Base-by-base conservation (phyloP, 2,329 filamentous ascomycete species). In the Fusarium sp. region DNA sequence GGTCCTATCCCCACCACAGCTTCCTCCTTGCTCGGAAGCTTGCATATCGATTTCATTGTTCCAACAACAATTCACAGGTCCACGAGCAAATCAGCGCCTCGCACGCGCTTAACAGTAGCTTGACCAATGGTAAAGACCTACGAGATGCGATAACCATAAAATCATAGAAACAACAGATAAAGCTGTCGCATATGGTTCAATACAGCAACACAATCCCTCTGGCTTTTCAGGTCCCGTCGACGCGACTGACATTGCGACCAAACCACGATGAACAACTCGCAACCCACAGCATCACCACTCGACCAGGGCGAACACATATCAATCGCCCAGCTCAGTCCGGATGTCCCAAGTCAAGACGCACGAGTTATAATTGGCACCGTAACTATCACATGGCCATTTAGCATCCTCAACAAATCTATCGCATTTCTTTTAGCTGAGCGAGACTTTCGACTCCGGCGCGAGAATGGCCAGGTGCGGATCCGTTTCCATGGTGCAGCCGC, bases 361-460 rank as follows among this genome's bases (percentile, higher is more conserved):
- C 84, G 84, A 69, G 83, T 85, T 18, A 83, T 98, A 38, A 88
- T 90, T 66, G 95, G 93, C 44, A 86, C 93, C 22, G 90, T 98
- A 28, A 96, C 94, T 14, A 90, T 98, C 41, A 91, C 94, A 66
- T 98, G 96, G 95, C 96, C 96, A 0, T 98, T 94, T 82, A 98
- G 93, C 73, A 93, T 92, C 28, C 90, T 94, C 32, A 92, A 89
- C 36, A 89, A 89, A 60, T 91, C 91, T 44, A 88, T 95, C 75
- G 92, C 94, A 32, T 91, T 98, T 57, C 88, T 97, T 26, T 88
- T 98, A 39, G 93, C 93, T 51, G 95, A 98, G 78, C 91, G 91
- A 51, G 94, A 98, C 81, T 93, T 95, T 78, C 92, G 94, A 54
- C 87, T 96, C 57, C 93, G 96, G 63, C 90, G 90, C 71, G 87